Conservation (phyloP, 495 filamentous ascomycete genomes). For the Amphirosellinia nigrospora region DNA sequence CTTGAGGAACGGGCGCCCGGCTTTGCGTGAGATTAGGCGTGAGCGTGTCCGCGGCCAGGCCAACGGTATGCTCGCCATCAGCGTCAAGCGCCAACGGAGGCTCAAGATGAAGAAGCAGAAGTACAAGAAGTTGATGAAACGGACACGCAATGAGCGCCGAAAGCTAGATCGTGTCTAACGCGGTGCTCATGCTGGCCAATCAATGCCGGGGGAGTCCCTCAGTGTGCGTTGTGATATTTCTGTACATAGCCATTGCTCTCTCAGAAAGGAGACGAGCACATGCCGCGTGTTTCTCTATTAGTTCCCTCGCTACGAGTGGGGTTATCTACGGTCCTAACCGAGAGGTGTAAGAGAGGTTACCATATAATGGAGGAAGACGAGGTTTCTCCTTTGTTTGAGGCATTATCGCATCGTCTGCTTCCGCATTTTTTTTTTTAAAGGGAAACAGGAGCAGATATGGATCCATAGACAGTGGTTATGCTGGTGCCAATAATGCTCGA, state of each 20-base stretch:
- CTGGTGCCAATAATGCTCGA: not conserved
- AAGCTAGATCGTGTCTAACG: slow-evolving; percentile 72
- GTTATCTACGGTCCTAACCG: slow-evolving; percentile 8
- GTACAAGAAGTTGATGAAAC: slow-evolving; percentile 97
- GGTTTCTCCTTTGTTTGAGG: slow-evolving; percentile 19
- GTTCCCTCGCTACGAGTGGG: not conserved
- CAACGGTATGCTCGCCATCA: slow-evolving; percentile 68
- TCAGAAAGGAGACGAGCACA: not conserved
- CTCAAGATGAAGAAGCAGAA: slow-evolving; percentile 99
- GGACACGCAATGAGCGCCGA: slow-evolving; percentile 86
- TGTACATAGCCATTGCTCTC: slow-evolving; percentile 21
- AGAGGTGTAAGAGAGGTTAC: slow-evolving; percentile 5
- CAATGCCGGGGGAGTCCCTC: not conserved
- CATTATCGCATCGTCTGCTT: slow-evolving; percentile 8
- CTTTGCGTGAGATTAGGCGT: slow-evolving; percentile 54
- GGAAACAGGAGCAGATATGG: not conserved
- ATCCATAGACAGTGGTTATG: slow-evolving; percentile 20
- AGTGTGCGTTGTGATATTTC: not conserved
- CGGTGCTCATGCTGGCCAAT: not conserved
- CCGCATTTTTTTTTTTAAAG: not conserved
- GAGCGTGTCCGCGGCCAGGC: slow-evolving; percentile 48
- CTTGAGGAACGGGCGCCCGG: slow-evolving; percentile 59
- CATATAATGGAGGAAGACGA: not conserved
- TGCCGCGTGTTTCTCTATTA: not conserved
- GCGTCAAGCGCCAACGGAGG: slow-evolving; percentile 85